Base-by-base conservation (phyloP, 2,329 filamentous ascomycete genomes). In the Xylaria sp. region DNA sequence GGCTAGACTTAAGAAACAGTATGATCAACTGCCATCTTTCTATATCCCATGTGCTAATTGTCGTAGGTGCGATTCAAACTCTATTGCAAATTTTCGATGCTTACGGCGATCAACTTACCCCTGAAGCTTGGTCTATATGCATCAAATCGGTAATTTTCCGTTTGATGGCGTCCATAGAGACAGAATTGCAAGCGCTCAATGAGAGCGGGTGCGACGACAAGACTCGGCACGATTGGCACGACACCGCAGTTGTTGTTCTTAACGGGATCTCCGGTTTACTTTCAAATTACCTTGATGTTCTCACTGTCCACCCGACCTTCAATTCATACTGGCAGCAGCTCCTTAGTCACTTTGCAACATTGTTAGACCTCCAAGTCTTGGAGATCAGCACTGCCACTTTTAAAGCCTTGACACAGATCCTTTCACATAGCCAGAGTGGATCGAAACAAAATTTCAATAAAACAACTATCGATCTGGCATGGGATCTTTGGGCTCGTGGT, bases 61-160 rank as follows among this genome's bases (percentile, higher is more conserved):
- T 57, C 20, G 75, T 77, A 85, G 89, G 89, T 69, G 94, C 94
- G 0, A 92, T 98, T 25, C 95, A 98, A 79, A 98, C 95, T 0
- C 83, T 98, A 3, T 86, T 98, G 65, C 89, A 94, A 55, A 97
- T 98, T 23, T 94, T 98, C 71, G 94, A 97, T 78, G 94, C 93
- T 1, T 97, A 97, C 71, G 94, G 94, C 12, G 92, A 94, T 72
- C 91, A 92, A 62, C 84, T 98, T 4, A 90, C 88, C 49, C 86
- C 93, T 0, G 89, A 92, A 75, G 91, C 92, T 0, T 98, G 94
- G 94, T 90, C 91, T 57, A 86, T 95, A 33, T 96, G 94, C 74
- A 87, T 97, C 64, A 90, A 92, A 68, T 89, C 88, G 7, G 92
- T 98, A 7, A 86, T 97, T 1, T 94, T 97, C 80, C 89, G 88